Base-by-base conservation (phyloP, 192 early-diverging fungal species). In the Podochytrium sp. region DNA sequence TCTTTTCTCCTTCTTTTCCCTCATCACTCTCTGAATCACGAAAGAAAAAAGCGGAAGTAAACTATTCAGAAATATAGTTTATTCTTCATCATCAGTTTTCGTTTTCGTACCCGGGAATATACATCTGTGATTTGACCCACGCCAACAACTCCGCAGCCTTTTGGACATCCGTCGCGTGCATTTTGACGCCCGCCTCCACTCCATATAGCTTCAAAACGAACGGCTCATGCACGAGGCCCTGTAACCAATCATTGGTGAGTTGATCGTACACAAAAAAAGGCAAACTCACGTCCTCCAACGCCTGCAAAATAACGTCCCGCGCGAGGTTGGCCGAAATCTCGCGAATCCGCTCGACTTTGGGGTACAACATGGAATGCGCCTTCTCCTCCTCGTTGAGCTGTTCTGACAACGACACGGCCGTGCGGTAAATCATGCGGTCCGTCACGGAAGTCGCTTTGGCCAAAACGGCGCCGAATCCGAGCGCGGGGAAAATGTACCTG, bases 401-500 rank as follows among this genome's bases (percentile, higher is more conserved):
- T 55, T 91, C 81, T 12, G 96, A 87, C 32, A 97, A 89, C 20
- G 92, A 86, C 51, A 86, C 88, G 33, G 97, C 89, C 37, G 92
- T 86, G 37, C 87, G 83, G 75, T 92, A 93, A 55, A 98, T 90
- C 90, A 97, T 87, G 68, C 78, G 77, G 76, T 95, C 91, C 38
- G 93, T 91, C 69, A 97, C 91, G 33, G 58, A 62, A 25, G 59
- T 74, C 29, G 94, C 84, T 71, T 88, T 86, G 51, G 92, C 88
- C 30, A 97, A 78, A 68, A 90, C 87, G 51, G 92, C 83, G 55
- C 96, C 96, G 34, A 96, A 84, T 39, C 96, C 96, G 38, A 98
- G 88, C 56, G 94, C 94, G 51, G 96, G 96, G 89, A 97, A 98
- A 65, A 97, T 93, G 79, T 96, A 98, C 91, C 55, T 57, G 20